phyloP scores from a whole-genome alignment of 2,329 filamentous ascomycete genomes.

The Pseudogymnoascus sp. region DNA sequence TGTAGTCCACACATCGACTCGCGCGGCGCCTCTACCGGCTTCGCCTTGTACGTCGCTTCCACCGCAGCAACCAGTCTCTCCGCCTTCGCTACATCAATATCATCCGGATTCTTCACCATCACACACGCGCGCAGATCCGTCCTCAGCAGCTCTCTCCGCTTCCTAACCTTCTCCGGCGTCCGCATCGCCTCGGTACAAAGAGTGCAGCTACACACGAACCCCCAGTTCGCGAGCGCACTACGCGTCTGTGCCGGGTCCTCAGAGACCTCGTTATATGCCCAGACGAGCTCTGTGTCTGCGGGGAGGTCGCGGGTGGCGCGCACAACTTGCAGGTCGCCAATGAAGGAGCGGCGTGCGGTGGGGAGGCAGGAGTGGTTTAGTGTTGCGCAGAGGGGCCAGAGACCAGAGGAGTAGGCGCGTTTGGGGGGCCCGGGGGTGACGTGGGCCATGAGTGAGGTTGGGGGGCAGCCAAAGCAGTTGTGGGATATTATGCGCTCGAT shows the following conservation, averaged over 20 bases:
- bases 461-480: slow-evolving; percentile 38
- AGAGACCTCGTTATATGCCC: slow-evolving; percentile 16
- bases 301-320: slow-evolving; percentile 39
- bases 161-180: background rate
- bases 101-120: background rate
- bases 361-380: slow-evolving; percentile 47
- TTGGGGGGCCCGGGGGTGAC: slow-evolving; percentile 7
- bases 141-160: background rate
- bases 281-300: slow-evolving; percentile 37
- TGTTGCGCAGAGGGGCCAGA: slow-evolving; percentile 43
- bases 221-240: slow-evolving; percentile 29
- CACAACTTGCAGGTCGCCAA: slow-evolving; percentile 48
- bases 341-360: slow-evolving; percentile 42
- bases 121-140: background rate
- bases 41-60: background rate
- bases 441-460: slow-evolving; percentile 22
- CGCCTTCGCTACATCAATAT: background rate
- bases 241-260: slow-evolving; percentile 27
- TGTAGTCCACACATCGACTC: background rate
- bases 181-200: background rate
- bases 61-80: background rate
- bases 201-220: slow-evolving; percentile 36
- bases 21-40: background rate
- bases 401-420: slow-evolving; percentile 29
- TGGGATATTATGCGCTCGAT: slow-evolving; percentile 35